Evolutionary conservation across 345 rosid species (phyloP), one percentile per base, ranked within the genome.

Genomic region (Pistacia vera): DNA sequence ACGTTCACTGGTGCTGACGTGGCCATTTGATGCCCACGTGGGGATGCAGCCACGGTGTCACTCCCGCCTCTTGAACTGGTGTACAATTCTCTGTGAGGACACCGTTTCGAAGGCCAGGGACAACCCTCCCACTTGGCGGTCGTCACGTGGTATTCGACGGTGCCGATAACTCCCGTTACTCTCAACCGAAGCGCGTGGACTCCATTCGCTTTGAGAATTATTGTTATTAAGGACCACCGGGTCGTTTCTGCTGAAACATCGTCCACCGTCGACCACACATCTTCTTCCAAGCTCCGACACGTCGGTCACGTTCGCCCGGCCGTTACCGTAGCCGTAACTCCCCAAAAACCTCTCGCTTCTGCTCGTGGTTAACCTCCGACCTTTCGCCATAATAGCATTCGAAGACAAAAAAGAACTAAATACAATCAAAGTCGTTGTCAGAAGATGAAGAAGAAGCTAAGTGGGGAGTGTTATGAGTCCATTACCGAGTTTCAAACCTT

Each of bases 1-100:
- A 95, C 98, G 86, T 93, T 88, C 75, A 95, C 77, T 8, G 99
- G 99, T 11, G 92, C 97, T 58, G 99, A 95, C 78, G 86, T 81
- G 75, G 95, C 94, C 89, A 91, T 84, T 63, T 86, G 87, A 48
- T 59, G 83, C 72, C 81, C 77, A 11, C 79, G 83, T 60, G 76
- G 79, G 38, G 91, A 77, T 16, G 79, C 82, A 60, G 68, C 77
- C 82, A 18, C 75, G 71, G 72, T 80, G 57, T 86, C 90, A 11
- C 80, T 83, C 56, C 89, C 83, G 8, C 46, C 46, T 25, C 92
- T n/a, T 85, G 78, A 82, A 83, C 85, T 93, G 97, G 60, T 92
- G 99, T 65, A 95, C 84, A 78, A 93, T 90, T 84, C 92, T 88
- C 71, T 90, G 64, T 67, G 91, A 68, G 5, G 85, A 65, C 72